Evolutionary conservation across 1,284 basidiomycete genomes (phyloP).

Genomic region (Puccinia hordei): DNA sequence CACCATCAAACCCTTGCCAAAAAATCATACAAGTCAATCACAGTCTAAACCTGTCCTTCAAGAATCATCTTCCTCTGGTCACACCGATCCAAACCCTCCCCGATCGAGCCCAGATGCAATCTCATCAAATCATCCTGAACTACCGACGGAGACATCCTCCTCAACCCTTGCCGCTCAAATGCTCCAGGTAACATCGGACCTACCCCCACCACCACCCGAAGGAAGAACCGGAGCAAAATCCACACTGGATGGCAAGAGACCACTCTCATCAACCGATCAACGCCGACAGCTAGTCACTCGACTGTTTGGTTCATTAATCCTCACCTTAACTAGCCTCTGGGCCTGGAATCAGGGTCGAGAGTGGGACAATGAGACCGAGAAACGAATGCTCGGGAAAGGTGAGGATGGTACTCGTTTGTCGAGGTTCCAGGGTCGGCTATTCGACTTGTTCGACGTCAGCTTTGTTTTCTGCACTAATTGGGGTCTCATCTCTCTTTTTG

Average conservation of each 20-base stretch:
- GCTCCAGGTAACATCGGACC: slow-evolving; percentile 52
- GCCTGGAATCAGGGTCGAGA: slow-evolving; percentile 57
- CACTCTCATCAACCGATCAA: slow-evolving; percentile 59
- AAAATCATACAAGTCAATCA: too few relatives aligned
- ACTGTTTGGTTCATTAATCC: slow-evolving; percentile 52
- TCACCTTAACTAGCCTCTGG: slow-evolving; percentile 54
- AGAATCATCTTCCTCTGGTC: neutral
- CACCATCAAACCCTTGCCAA: too few relatives aligned
- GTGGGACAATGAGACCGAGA: slow-evolving; percentile 55
- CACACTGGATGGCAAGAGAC: slow-evolving; percentile 56
- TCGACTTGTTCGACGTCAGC: slow-evolving; percentile 57
- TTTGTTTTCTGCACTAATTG: neutral
- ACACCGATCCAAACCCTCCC: neutral
- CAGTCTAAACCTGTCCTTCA: too few relatives aligned
- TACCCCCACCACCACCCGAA: slow-evolving; percentile 52
- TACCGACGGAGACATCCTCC: slow-evolving; percentile 30
- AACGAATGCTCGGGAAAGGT: slow-evolving; percentile 49
- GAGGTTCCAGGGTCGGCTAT: slow-evolving; percentile 53
- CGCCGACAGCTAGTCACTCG: slow-evolving; percentile 56
- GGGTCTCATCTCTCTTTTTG: neutral
- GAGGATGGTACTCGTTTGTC: slow-evolving; percentile 50
- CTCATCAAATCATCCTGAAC: slow-evolving; percentile 3
- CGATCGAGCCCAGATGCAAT: neutral
- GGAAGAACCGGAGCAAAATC: slow-evolving; percentile 58
- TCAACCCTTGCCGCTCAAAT: slow-evolving; percentile 44